Conservation (phyloP, 768 basidiomycete genomes). For the Coprinopsis sp. region DNA sequence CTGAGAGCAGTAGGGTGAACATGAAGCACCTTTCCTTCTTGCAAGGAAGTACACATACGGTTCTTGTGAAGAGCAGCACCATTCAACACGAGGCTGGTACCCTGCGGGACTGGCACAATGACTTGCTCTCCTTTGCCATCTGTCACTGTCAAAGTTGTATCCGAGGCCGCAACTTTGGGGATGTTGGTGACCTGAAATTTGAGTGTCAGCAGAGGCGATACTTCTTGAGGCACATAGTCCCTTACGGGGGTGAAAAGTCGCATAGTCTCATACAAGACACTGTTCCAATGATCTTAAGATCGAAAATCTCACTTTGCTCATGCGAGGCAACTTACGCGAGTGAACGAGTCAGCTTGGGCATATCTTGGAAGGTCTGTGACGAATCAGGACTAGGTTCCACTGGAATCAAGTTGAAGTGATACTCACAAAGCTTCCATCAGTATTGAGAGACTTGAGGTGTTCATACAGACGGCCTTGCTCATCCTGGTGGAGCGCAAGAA, state of each 20-base stretch:
- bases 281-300: slow-evolving; percentile 13
- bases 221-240: neutral
- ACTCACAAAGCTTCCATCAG: slow-evolving; percentile 26
- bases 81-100: slow-evolving; percentile 32
- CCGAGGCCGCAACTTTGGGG: slow-evolving; percentile 43
- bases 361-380: slow-evolving; percentile 35
- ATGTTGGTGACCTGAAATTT: slow-evolving; percentile 31
- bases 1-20: slow-evolving; percentile 21
- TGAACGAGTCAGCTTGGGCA: slow-evolving; percentile 33
- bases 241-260: slow-evolving; percentile 43
- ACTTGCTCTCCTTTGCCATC: slow-evolving; percentile 34
- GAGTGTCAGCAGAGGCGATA: neutral
- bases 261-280: slow-evolving; percentile 47
- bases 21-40: neutral
- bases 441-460: slow-evolving; percentile 29
- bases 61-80: slow-evolving; percentile 45
- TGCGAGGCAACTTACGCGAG: slow-evolving; percentile 28
- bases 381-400: neutral
- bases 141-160: slow-evolving; percentile 35
- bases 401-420: slow-evolving; percentile 22
- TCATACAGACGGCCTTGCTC: slow-evolving; percentile 32
- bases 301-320: neutral
- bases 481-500: slow-evolving; percentile 36
- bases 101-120: slow-evolving; percentile 39
- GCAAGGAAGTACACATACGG: slow-evolving; percentile 32